phyloP scores from a whole-genome alignment of 371 early-diverging fungal species.

The Lichtheimia ramosa region DNA sequence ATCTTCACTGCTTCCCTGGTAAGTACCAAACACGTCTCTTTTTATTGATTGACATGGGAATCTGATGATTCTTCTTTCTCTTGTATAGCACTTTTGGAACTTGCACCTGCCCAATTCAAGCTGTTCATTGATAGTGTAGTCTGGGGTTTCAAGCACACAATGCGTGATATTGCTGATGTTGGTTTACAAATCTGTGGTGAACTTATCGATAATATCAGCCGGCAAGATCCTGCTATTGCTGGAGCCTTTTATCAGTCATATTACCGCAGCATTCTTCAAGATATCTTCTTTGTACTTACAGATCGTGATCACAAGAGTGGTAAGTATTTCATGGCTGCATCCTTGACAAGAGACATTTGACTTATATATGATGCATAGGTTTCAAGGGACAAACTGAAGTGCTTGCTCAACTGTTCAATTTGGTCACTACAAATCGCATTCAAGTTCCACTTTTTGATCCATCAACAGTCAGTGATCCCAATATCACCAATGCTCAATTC shows the following conservation, averaged over 20 bases:
- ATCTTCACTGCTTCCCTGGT: constrained; percentile 85
- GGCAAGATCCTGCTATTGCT: constrained; percentile 75
- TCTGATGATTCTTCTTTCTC: neutral
- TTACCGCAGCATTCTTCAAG: constrained; percentile 87
- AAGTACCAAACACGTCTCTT: neutral
- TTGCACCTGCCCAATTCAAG: constrained; percentile 86
- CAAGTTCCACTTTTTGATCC: constrained; percentile 83
- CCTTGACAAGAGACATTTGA: neutral
- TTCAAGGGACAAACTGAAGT: constrained; percentile 92
- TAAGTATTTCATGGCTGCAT: constrained; percentile 24
- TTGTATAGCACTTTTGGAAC: constrained; percentile 70
- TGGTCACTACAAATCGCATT: constrained; percentile 82
- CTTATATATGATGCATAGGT: constrained; percentile 11
- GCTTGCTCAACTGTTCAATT: constrained; percentile 83
- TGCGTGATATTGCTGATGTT: constrained; percentile 95
- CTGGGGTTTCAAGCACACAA: constrained; percentile 99
- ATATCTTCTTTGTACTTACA: constrained; percentile 94
- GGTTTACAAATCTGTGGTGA: constrained; percentile 86
- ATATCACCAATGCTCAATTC: constrained; percentile 76
- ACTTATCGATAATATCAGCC: constrained; percentile 76
- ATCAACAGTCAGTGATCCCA: constrained; percentile 66
- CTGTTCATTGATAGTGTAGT: constrained; percentile 90
- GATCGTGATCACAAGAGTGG: constrained; percentile 98
- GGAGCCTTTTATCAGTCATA: constrained; percentile 90
- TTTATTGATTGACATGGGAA: neutral